Evolutionary conservation across 345 rosid species (phyloP), one percentile per base, ranked within the genome.

Genomic region (Eucalyptus microcorys): DNA sequence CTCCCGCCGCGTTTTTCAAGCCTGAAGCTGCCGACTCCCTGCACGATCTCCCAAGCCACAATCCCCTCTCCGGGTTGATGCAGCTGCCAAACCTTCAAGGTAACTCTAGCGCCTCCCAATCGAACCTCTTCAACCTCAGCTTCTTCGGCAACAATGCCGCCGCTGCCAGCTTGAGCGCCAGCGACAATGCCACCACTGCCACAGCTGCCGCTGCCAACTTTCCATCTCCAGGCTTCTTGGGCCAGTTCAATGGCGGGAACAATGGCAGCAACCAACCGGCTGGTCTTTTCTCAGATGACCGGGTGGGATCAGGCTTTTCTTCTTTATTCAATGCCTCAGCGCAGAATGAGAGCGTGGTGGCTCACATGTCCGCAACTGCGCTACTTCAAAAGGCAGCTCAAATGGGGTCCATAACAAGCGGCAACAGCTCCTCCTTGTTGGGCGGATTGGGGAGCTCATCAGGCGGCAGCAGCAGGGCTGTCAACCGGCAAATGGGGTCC

Each of bases 351-450:
- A 90, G 89, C 88, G 88, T 91, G 34, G 86, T 92, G 37, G 91
- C 95, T 22, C 92, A 89, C 61, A 94, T 95, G 93, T 97, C 99
- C 16, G 99, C 99, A 10, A 95, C 98, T 5, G 97, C 97, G 55
- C 90, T 97, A 88, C 98, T 97, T 87, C 98, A 95, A 86, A 95
- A 96, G 88, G 99, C 99, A 49, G 95, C 98, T 88, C 99, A 97
- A 87, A 95, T 96, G 94, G 97, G 99, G 52, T 94, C 98, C 49
- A 92, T 93, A 30, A 90, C 95, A 24, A 95, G 92, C 91, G 92
- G 88, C 83, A 91, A 88, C 85, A 89, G 92, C 86, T 94, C 95
- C 43, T 89, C 92, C 19, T 88, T 96, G 89, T 90, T 95, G 47
- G 91, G 97, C 61, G 95, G 93, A 80, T 92, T 96, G 87, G 93